These are phyloP conservation scores for Scenedesmus sp. DNA, from an alignment of 163 green algal genomes.

Conservation along the genomic window DNA sequence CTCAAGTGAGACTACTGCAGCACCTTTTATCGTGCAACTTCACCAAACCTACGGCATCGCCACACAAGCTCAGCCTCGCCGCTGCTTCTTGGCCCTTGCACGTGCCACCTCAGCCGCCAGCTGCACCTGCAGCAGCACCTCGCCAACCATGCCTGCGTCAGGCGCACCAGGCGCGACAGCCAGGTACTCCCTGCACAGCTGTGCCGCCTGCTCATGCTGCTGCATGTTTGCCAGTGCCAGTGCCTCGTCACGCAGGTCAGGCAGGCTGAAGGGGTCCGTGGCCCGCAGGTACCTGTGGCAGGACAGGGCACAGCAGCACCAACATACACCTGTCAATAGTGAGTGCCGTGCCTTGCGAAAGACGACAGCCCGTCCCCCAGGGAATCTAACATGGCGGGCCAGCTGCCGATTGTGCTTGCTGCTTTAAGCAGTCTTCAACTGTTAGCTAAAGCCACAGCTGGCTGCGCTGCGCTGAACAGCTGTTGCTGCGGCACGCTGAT, in stretches of 20 bases:
- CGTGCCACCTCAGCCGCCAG: background rate
- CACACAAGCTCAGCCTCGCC: background rate
- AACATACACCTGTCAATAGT: background rate
- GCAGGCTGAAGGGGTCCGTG: conserved; percentile 46
- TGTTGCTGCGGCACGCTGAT: background rate
- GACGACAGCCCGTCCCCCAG: too few species aligned
- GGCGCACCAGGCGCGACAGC: conserved; percentile 39
- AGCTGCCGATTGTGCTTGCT: background rate
- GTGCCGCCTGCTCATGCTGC: conserved; percentile 5
- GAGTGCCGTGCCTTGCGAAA: too few species aligned
- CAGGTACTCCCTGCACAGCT: conserved; percentile 47
- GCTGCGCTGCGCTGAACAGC: background rate
- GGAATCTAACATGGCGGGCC: too few species aligned
- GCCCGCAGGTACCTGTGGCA: conserved; percentile 42
- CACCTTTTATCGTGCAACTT: too few species aligned
- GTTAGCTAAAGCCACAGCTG: background rate
- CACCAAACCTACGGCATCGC: too few species aligned
- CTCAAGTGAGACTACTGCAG: too few species aligned
- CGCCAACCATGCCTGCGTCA: conserved; percentile 40
- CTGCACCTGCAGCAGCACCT: conserved; percentile 51
- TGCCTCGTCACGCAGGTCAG: conserved; percentile 51
- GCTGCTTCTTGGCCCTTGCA: background rate
- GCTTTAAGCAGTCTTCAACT: background rate
- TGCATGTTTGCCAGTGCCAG: conserved; percentile 19
- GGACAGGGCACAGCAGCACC: background rate